phyloP scores from a whole-genome alignment of 2,329 filamentous ascomycete species.

The Epichloe hybrida region DNA sequence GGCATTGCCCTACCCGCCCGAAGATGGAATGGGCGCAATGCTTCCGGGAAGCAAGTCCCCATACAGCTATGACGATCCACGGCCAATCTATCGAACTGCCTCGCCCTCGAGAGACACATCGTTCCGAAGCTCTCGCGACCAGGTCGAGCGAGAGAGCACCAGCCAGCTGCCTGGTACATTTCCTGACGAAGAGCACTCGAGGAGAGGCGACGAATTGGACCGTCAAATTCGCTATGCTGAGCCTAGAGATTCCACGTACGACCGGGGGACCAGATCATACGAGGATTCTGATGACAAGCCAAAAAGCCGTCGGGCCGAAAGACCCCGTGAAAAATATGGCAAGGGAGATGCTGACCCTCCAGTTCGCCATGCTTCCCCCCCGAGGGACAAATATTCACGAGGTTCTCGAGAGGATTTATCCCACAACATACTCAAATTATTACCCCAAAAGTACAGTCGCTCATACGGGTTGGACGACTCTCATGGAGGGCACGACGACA shows the following conservation, averaged over 20 bases:
- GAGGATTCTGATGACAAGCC: background rate
- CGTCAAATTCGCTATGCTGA: slow-evolving; percentile 14
- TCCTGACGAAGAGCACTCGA: slow-evolving; percentile 16
- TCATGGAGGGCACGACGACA: slow-evolving; percentile 4
- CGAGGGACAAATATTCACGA: slow-evolving; percentile 8
- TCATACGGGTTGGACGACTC: slow-evolving; percentile 15
- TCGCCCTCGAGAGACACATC: slow-evolving; percentile 22
- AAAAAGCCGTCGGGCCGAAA: background rate
- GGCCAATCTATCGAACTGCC: slow-evolving; percentile 19
- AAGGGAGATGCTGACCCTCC: slow-evolving; percentile 9
- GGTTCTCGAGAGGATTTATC: slow-evolving; percentile 12
- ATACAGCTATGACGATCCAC: slow-evolving; percentile 27
- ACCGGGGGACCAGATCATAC: slow-evolving; percentile 6
- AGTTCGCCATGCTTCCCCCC: slow-evolving; percentile 7
- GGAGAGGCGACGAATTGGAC: slow-evolving; percentile 9
- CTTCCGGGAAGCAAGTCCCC: slow-evolving; percentile 22
- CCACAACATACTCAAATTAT: slow-evolving; percentile 28
- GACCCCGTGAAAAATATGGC: background rate
- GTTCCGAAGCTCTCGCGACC: slow-evolving; percentile 20
- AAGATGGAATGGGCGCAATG: slow-evolving; percentile 23
- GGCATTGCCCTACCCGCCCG: slow-evolving; percentile 25
- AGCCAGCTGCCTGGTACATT: slow-evolving; percentile 19
- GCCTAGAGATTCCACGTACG: slow-evolving; percentile 11
- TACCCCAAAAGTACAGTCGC: slow-evolving; percentile 35
- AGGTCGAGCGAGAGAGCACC: slow-evolving; percentile 17